Percentiles rank a stretch among this genome's conserved stretches.
phyloP scores from a whole-genome alignment of 2,329 filamentous ascomycete genomes.

The Pestalotiopsis sp. region DNA sequence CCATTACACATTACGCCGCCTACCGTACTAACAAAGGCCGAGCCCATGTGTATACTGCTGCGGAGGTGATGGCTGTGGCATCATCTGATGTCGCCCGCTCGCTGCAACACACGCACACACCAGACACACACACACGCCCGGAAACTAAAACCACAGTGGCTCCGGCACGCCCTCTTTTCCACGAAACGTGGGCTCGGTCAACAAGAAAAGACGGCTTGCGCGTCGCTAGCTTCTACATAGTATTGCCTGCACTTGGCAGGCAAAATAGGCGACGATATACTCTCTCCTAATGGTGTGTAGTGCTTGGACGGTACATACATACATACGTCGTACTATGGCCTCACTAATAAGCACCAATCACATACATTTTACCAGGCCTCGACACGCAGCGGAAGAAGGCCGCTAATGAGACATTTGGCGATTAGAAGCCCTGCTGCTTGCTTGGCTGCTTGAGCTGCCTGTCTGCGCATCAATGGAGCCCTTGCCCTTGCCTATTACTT shows the following conservation, averaged over 20 bases:
- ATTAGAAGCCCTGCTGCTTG: not conserved
- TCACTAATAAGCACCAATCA: constrained; percentile 6
- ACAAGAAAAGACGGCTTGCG: not conserved
- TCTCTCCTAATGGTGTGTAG: not conserved
- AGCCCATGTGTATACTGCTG: not conserved
- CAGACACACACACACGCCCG: not conserved
- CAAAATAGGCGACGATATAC: not conserved
- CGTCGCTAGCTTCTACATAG: constrained; percentile 2
- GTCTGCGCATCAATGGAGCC: not conserved
- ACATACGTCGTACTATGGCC: not conserved
- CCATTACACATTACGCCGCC: not conserved
- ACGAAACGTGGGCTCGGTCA: not conserved
- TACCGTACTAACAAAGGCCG: not conserved
- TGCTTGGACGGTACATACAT: not conserved
- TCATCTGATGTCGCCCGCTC: not conserved
- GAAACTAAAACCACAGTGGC: not conserved
- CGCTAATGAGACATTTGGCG: not conserved
- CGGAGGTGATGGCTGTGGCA: not conserved
- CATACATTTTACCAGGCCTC: not conserved
- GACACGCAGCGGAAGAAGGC: not conserved
- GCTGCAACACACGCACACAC: not conserved
- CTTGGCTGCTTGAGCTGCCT: not conserved
- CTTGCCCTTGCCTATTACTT: not conserved
- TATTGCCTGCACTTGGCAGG: not conserved
- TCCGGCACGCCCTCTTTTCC: not conserved